Base-by-base conservation (phyloP, 495 filamentous ascomycete genomes). In the Amphirosellinia nigrospora region DNA sequence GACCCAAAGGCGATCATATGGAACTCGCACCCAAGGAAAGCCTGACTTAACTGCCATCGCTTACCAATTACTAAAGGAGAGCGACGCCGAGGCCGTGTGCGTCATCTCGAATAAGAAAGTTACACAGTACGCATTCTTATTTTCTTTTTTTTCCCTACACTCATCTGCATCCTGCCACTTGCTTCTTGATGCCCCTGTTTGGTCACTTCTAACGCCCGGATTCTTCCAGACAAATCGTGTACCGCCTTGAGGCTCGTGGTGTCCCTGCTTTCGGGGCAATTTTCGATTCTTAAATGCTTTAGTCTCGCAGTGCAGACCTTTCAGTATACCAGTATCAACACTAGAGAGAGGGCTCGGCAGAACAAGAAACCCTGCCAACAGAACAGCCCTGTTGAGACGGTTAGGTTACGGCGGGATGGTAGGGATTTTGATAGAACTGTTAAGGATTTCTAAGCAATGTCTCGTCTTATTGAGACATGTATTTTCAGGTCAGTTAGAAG, bases 251-350 rank as follows among this genome's bases (percentile, higher is more conserved):
- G 79, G 83, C 82, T 39, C 81, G 86, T 64, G 89, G 89, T 1
- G 79, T 91, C 43, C 86, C 89, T 34, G 90, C 90, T 13, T 93
- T 85, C 79, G 91, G 90, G 19, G 86, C 91, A 16, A 90, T 93
- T 73, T 93, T 90, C 76, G 91, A 93, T 80, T 91, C 89, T 41
- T 92, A 79, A 84, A 26, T 32, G n/a, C 9, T 30, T 56, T 34
- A n/a, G 23, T 38, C 32, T 36, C 13, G 4, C 30, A 6, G 4
- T 58, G 55, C 55, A 4, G 38, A 58, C 11, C 23, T 21, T n/a
- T 21, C n/a, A 32, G 30, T 36, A 21, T 53, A 30, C 19, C 3
- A 8, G n/a, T 21, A 30, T n/a, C n/a, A n/a, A n/a, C n/a, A n/a
- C n/a, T n/a, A n/a, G n/a, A n/a, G n/a, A n/a, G n/a, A n/a, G n/a